Evolutionary conservation across 306 rosid genomes (phyloP), one percentile per base, ranked within the genome.

Genomic region (Mimosa pudica): DNA sequence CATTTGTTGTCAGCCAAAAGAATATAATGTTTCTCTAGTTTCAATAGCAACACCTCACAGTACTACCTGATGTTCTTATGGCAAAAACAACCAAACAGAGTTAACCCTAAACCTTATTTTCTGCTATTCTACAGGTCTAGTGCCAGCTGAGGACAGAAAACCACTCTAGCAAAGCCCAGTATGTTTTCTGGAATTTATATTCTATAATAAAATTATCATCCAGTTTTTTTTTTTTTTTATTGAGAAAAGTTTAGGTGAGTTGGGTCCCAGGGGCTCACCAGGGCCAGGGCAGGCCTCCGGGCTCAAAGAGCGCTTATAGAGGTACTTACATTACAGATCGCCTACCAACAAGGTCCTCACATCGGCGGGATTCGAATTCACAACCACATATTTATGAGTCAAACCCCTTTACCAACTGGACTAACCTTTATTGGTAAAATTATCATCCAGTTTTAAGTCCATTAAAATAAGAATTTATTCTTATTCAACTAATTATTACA

Each of bases 31-130:
- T 14, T 30, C 24, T 10, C 7, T 10, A 61, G 17, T 62, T 62
- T 61, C 67, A 12, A 68, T 48, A 75, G 71, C 68, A 47, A 30
- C 76, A 71, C 16, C 44, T 47, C 44, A 4, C 2, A 10, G 17
- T 55, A 55, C 73, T 70, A 41, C 64, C 11, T 48, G 54, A 24
- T 70, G 24, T 10, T 47, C 52, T 55, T 16, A 33, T 32, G 49
- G 72, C 11, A 65, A 32, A 18, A 38, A 24, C 30, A 38, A 58
- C 14, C 8, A 24, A 57, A 55, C 61, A 38, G 30, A 44, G 35
- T 63, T 38, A 80, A 80, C 74, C 74, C 69, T 1, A 65, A 73
- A 64, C 74, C 77, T 71, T 47, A 17, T 8, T 47, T n/a, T 68
- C n/a, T 12, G 36, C 67, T 10, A 16, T 12, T 10, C 35, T 30